These are phyloP conservation scores for Arthrobotrys pseudoclavata DNA, from an alignment of 2,329 filamentous ascomycete species.

Conservation along the genomic window DNA sequence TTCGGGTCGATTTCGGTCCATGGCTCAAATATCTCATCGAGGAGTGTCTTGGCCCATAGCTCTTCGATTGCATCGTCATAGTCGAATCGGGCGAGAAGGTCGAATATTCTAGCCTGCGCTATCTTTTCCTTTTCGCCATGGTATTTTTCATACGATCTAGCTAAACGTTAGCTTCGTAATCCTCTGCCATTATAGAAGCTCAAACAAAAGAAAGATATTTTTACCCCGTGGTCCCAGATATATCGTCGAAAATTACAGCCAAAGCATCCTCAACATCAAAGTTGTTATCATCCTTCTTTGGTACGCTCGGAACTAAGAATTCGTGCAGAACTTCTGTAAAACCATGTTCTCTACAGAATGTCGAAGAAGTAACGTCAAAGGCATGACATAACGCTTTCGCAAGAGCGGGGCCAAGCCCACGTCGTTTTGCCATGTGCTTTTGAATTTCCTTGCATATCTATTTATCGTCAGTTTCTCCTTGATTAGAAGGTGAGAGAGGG, in stretches of 20 bases:
- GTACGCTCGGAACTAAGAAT: constrained; percentile 58
- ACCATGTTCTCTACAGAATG: constrained; percentile 61
- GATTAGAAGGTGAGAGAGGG: neutral
- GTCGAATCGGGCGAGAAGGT: constrained; percentile 61
- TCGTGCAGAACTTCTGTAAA: constrained; percentile 60
- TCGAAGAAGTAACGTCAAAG: constrained; percentile 58
- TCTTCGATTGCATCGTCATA: constrained; percentile 58
- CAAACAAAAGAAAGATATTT: neutral
- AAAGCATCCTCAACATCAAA: constrained; percentile 61
- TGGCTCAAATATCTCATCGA: constrained; percentile 61
- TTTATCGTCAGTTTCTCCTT: neutral
- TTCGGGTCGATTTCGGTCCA: constrained; percentile 62
- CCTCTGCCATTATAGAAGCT: neutral
- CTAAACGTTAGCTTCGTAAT: neutral
- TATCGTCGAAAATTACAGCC: constrained; percentile 61
- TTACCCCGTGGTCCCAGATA: constrained; percentile 39
- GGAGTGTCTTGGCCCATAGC: constrained; percentile 58
- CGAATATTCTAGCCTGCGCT: constrained; percentile 63
- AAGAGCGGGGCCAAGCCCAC: constrained; percentile 62
- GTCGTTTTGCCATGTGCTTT: constrained; percentile 60
- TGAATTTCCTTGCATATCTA: constrained; percentile 61
- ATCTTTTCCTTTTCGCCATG: constrained; percentile 62
- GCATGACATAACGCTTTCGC: constrained; percentile 60
- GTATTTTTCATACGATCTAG: constrained; percentile 60
- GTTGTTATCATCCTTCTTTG: constrained; percentile 62